Percentiles rank a stretch among this genome's conserved stretches.
Evolutionary conservation across 1,139 yeast species (phyloP).

Genomic region (Zygotorulaspora mrakii): DNA sequence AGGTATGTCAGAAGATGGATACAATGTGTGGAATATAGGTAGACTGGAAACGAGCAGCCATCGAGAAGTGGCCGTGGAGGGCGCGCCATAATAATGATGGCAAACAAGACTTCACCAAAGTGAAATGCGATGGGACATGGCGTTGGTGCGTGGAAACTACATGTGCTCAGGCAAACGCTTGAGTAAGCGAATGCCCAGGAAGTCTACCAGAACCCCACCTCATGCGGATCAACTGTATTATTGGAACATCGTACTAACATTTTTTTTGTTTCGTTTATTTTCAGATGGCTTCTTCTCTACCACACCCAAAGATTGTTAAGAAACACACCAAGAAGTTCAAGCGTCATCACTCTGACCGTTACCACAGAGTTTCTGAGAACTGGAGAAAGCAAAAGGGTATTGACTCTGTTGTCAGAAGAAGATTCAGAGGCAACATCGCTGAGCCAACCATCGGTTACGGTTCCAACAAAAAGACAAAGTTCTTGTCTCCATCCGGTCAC

Average conservation of each 20-base stretch:
- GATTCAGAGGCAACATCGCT: conserved; percentile 99
- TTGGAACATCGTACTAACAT: conserved; percentile 7
- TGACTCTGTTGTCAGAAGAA: conserved; percentile 99
- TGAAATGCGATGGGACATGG: background rate
- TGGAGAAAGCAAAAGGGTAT: conserved; percentile 99
- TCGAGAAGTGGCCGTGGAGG: background rate
- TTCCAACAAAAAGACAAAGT: conserved; percentile 98
- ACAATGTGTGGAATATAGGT: background rate
- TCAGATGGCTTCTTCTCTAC: conserved; percentile 91
- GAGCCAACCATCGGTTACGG: conserved; percentile 99
- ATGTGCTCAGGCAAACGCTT: too few species aligned
- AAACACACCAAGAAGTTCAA: conserved; percentile 98
- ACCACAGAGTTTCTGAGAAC: conserved; percentile 95
- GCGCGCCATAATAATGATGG: background rate
- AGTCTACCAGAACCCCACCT: too few species aligned
- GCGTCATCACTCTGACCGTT: conserved; percentile 99
- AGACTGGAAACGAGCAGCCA: background rate
- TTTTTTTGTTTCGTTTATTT: conserved; percentile 3
- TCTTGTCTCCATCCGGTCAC: conserved; percentile 96
- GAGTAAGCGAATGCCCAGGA: too few species aligned
- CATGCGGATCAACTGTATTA: too few species aligned
- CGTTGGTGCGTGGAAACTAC: too few species aligned
- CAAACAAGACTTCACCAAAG: background rate
- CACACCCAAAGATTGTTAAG: conserved; percentile 99
- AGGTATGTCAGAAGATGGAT: conserved; percentile 22